phyloP scores from a whole-genome alignment of 129 eudicot species.

The Artemisia annua region DNA sequence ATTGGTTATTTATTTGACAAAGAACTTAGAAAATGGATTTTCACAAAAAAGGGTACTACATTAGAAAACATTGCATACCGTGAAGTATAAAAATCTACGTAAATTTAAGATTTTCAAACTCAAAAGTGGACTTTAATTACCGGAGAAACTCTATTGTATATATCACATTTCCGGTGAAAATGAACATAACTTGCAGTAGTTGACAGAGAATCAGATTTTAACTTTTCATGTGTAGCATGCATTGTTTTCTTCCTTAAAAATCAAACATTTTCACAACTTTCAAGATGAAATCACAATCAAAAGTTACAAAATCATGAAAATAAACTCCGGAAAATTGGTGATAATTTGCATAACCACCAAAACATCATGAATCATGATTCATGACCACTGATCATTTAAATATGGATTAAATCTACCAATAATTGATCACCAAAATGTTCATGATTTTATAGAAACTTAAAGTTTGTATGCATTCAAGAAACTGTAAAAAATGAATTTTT shows the following conservation, averaged over 20 bases:
- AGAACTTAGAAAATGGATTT: too few species aligned
- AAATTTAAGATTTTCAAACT: too few species aligned
- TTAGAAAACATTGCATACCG: neutral
- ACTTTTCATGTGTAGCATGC: constrained; percentile 22
- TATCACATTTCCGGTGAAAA: neutral
- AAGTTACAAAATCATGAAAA: constrained; percentile 21
- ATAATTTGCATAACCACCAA: constrained; percentile 1
- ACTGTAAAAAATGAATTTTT: neutral
- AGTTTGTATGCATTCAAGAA: neutral
- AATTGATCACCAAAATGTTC: neutral
- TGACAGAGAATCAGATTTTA: constrained; percentile 31
- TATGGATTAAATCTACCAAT: too few species aligned
- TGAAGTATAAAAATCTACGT: too few species aligned
- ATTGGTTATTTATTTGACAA: too few species aligned
- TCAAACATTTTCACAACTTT: too few species aligned
- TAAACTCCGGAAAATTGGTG: neutral
- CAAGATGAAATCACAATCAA: constrained; percentile 13
- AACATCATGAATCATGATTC: neutral
- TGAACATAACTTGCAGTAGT: constrained; percentile 18
- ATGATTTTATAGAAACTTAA: neutral
- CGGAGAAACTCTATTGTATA: neutral
- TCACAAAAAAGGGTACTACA: too few species aligned
- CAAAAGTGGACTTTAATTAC: neutral
- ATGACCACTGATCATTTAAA: too few species aligned
- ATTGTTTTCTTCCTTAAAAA: constrained; percentile 15